Conservation (phyloP, 352 stramenopile species). For the Phytophthora nicotianae region DNA sequence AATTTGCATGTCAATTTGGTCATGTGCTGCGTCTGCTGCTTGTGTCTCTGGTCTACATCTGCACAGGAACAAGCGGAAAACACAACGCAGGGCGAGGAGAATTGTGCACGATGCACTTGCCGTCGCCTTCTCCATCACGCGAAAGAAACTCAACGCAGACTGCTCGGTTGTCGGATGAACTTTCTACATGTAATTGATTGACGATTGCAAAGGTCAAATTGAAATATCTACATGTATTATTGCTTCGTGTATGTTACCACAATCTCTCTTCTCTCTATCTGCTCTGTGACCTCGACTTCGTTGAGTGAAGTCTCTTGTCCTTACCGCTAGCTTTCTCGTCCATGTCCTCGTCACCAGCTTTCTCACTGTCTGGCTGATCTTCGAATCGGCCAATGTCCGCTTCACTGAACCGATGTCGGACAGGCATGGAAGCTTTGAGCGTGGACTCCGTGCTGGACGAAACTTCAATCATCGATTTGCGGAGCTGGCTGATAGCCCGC, state of each 20-base stretch:
- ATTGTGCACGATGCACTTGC: neutral
- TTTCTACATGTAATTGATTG: constrained; percentile 15
- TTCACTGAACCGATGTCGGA: constrained; percentile 22
- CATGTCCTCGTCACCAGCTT: constrained; percentile 10
- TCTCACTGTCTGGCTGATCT: constrained; percentile 16
- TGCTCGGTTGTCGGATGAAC: constrained; percentile 1
- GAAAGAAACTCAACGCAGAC: neutral
- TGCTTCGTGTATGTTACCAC: constrained; percentile 16
- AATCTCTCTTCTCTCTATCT: neutral
- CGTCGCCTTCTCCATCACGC: neutral
- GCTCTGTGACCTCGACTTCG: constrained; percentile 12
- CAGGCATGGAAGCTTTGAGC: neutral
- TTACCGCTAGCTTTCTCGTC: neutral
- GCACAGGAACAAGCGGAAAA: constrained; percentile 9
- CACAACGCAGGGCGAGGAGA: constrained; percentile 6
- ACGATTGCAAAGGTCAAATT: neutral
- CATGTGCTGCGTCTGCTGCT: neutral
- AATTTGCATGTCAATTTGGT: neutral
- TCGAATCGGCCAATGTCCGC: constrained; percentile 17
- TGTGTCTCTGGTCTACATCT: constrained; percentile 5
- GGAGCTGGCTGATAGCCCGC: constrained; percentile 23
- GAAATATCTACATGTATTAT: neutral
- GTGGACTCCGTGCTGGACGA: constrained; percentile 14
- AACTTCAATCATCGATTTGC: constrained; percentile 24
- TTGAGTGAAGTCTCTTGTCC: constrained; percentile 12